Base-by-base conservation (phyloP, 2,329 filamentous ascomycete genomes). In the Fusarium nanum region DNA sequence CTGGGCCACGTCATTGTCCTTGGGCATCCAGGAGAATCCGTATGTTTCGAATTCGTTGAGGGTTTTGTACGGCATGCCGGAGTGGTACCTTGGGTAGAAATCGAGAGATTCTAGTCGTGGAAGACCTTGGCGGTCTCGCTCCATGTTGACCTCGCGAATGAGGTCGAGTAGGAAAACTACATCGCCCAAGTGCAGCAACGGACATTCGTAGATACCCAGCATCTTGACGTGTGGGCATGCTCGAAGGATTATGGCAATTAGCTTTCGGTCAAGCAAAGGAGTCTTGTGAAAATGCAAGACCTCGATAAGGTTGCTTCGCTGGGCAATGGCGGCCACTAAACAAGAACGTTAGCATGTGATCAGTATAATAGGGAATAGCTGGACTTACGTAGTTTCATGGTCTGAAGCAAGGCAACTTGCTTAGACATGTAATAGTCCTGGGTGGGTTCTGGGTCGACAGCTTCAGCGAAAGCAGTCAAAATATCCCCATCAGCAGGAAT, bases 131-230 rank as follows among this genome's bases (percentile, higher is more conserved):
- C 50, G 14, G 5, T 54, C 23, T 1, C 80, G 75, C 5, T 67
- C 44, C 14, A 37, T 9, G 45, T 82, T 82, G 45, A 82, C 67
- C 45, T 81, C 79, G 32, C 77, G 56, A 22, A 82, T 79, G 4
- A 81, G 60, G 53, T 82, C 79, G 2, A 82, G 67, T 0, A 82
- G 56, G 13, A 68, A 73, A 2, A 79, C 53, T 0, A 80, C 56
- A 23, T 82, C 80, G 12, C 78, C 80, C n/a, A 80, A 73, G 28
- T 81, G 77, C 7, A 82, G 67, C 3, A 81, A 60, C 0, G 78
- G 79, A 27, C 80, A 82, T 50, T 79, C 74, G 56, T 81, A 82
- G 4, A 82, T 69, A 4, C 80, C 79, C 16, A 82, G 3, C 73
- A 77, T 78, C 6, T 67, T 73, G 11, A 81, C 65, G 2, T 76